Base-by-base conservation (phyloP, 192 early-diverging fungal species). In the Spinellus fusiger region DNA sequence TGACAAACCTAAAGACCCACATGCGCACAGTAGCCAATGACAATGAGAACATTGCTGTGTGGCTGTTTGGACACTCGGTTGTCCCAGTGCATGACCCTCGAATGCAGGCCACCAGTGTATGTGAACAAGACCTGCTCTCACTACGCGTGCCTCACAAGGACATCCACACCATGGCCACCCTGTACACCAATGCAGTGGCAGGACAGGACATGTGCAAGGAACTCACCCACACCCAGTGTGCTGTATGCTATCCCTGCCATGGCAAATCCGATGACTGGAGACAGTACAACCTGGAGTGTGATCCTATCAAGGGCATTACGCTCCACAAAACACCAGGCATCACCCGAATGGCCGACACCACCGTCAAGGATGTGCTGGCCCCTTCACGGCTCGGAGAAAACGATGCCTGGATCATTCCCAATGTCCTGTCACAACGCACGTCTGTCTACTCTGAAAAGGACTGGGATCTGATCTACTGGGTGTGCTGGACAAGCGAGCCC, bases 391-490 rank as follows among this genome's bases (percentile, higher is more conserved):
- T 74, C 2, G 67, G 63, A 3, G 59, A 60, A 3, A 77, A 77
- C 49, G 79, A 81, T 61, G 73, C 77, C 32, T 84, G 81, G 81
- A 84, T 83, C 25, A 62, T 84, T 18, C 68, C 70, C 0, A 73
- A 72, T 13, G 27, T 84, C 26, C 48, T 84, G 29, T 79, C 70
- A 2, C 65, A 75, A 48, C 63, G 68, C 15, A 77, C 77, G 28
- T 81, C 79, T 22, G 59, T 77, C 58, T 84, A 81, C 62, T 81
- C 81, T 3, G 66, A 73, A n/a, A 68, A 70, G 5, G 77, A 84
- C n/a, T 84, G 81, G 81, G 68, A 77, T 38, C 60, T 75, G 52
- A 38, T 84, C 15, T 78, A 84, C 56, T 84, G 81, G 81, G 73
- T 78, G 0, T 77, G 73, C 20, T 84, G 81, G 81, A 81, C 79